These are phyloP conservation scores for Saprolegnia diclina DNA, from an alignment of 352 stramenopile genomes.

Conservation along the genomic window DNA sequence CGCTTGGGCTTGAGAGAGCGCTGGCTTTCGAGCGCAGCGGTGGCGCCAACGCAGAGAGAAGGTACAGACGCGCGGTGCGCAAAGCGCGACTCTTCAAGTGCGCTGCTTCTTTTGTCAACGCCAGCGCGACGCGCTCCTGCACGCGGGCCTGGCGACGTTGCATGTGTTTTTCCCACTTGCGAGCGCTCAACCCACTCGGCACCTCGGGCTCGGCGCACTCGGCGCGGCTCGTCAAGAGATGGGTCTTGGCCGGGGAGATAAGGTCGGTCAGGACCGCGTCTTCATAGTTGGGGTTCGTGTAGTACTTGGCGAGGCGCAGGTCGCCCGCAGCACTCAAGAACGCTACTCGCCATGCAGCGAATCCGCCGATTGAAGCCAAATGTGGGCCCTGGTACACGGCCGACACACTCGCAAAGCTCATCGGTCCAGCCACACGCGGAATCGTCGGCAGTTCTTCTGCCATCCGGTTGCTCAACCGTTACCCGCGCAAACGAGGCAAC, in stretches of 20 bases:
- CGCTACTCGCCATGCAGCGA: not conserved
- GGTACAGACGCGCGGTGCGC: not conserved
- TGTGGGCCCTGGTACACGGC: not conserved
- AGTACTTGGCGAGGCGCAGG: not conserved
- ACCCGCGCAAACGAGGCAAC: too few species aligned
- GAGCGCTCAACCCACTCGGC: not conserved
- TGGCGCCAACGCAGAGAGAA: not conserved
- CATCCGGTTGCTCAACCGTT: too few species aligned
- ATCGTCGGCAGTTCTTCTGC: not conserved
- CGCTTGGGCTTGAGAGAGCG: not conserved
- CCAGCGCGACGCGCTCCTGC: not conserved
- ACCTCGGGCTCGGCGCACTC: not conserved
- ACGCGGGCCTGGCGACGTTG: not conserved
- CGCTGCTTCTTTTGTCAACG: not conserved
- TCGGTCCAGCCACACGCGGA: not conserved
- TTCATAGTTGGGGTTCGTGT: not conserved
- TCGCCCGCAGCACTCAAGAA: not conserved
- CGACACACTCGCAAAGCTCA: not conserved
- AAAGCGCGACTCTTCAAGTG: not conserved
- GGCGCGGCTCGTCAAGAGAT: not conserved
- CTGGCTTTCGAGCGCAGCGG: not conserved
- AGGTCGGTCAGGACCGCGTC: not conserved
- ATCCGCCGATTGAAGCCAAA: not conserved
- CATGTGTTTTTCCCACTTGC: not conserved
- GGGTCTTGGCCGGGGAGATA: not conserved